Percentiles rank a stretch among this genome's conserved stretches.
phyloP scores from a whole-genome alignment of 2,329 filamentous ascomycete genomes.

The Penicillium sp. region DNA sequence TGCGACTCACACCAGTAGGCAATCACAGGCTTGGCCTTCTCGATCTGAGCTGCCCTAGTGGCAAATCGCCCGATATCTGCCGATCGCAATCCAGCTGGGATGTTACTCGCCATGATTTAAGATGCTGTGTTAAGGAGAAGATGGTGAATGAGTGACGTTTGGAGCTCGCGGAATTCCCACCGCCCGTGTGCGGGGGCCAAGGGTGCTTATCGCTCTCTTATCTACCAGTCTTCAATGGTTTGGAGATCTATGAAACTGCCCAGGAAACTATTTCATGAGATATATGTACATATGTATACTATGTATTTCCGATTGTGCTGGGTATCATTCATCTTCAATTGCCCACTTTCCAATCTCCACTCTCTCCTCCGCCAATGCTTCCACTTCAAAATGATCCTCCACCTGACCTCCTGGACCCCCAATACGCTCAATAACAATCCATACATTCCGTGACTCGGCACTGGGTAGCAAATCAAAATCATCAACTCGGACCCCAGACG shows the following conservation, averaged over 20 bases:
- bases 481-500: constrained; percentile 64
- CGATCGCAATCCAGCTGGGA: constrained; percentile 71
- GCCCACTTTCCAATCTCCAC: constrained; percentile 46
- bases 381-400: constrained; percentile 44
- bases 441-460: constrained; percentile 60
- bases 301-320: background rate
- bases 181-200: constrained; percentile 23
- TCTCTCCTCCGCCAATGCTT: constrained; percentile 43
- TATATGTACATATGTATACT: background rate
- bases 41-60: constrained; percentile 77
- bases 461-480: constrained; percentile 72
- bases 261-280: background rate
- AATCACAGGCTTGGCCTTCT: constrained; percentile 79
- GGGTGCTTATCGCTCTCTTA: background rate
- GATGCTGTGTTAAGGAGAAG: constrained; percentile 1
- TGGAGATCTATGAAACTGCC: background rate
- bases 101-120: constrained; percentile 64
- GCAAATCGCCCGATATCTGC: constrained; percentile 84
- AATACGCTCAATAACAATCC: constrained; percentile 79
- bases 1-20: constrained; percentile 83
- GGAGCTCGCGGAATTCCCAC: constrained; percentile 17
- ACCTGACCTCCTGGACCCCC: constrained; percentile 57
- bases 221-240: background rate
- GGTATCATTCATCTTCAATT: constrained; percentile 31
- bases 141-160: constrained; percentile 24